phyloP scores from a whole-genome alignment of 2,329 filamentous ascomycete genomes.

The Cytospora chrysosperma region DNA sequence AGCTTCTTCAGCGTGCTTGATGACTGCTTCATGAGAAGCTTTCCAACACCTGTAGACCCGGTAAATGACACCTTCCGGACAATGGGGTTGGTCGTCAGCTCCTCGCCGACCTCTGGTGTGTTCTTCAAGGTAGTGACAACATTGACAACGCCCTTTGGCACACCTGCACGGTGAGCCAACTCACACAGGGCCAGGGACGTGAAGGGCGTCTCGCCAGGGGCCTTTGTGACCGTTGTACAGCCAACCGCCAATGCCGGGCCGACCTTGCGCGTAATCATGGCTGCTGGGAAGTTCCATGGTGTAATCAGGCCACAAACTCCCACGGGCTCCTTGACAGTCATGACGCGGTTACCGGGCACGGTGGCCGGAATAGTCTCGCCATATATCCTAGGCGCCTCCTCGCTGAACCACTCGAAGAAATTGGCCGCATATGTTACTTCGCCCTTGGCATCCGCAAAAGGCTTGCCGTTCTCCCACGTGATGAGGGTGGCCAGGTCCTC shows the following conservation, averaged over 20 bases:
- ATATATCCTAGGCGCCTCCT: constrained; percentile 72
- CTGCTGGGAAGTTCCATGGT: constrained; percentile 85
- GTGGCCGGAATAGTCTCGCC: constrained; percentile 73
- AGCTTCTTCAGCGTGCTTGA: constrained; percentile 76
- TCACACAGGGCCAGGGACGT: constrained; percentile 86
- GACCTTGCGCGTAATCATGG: constrained; percentile 72
- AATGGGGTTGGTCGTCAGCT: constrained; percentile 71
- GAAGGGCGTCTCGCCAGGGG: constrained; percentile 88
- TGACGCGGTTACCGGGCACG: constrained; percentile 69
- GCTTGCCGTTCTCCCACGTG: constrained; percentile 90
- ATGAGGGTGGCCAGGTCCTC: constrained; percentile 82
- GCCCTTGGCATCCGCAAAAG: constrained; percentile 69
- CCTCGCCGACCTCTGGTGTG: constrained; percentile 74
- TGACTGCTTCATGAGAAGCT: constrained; percentile 85
- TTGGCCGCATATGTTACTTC: constrained; percentile 71
- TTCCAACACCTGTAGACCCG: constrained; percentile 69
- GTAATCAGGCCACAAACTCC: constrained; percentile 82
- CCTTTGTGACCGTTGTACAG: constrained; percentile 90
- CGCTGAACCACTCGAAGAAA: constrained; percentile 80
- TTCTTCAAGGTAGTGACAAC: constrained; percentile 78
- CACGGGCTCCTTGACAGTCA: constrained; percentile 79
- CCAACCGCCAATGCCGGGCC: constrained; percentile 84
- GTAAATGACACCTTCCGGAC: constrained; percentile 95
- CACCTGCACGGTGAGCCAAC: constrained; percentile 80
- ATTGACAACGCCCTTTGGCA: constrained; percentile 89